phyloP scores from a whole-genome alignment of 208 protist genomes.

The Acanthamoeba rhysodes region DNA sequence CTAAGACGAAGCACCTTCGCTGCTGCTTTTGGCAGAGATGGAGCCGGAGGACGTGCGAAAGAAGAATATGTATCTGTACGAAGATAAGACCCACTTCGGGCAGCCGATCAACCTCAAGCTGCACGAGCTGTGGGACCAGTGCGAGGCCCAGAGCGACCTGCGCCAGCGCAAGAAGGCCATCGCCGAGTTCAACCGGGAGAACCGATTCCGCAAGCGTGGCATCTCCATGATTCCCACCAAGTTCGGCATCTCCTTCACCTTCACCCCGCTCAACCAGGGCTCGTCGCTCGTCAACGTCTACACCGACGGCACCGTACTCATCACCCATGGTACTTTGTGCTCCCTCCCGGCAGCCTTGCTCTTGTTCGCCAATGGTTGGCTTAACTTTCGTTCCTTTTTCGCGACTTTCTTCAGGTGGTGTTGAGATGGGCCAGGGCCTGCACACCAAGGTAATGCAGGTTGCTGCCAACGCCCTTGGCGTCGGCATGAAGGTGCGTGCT shows the following conservation, averaged over 20 bases:
- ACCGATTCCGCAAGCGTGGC: conserved; percentile 93
- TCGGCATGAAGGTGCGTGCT: conserved; percentile 70
- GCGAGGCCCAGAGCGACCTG: not conserved
- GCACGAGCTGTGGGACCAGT: conserved; percentile 81
- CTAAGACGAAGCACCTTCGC: too few species aligned
- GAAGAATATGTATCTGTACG: conserved; percentile 90
- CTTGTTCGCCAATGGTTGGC: too few species aligned
- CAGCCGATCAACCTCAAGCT: conserved; percentile 81
- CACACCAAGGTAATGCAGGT: conserved; percentile 89
- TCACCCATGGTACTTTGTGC: conserved; percentile 88
- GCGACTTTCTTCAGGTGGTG: conserved; percentile 70
- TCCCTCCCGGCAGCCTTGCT: not conserved
- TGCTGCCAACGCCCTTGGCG: conserved; percentile 83
- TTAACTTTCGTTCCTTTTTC: too few species aligned
- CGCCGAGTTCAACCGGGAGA: conserved; percentile 90
- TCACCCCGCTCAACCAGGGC: conserved; percentile 91
- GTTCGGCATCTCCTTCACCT: conserved; percentile 93
- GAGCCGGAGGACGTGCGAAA: conserved; percentile 76
- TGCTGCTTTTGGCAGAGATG: not conserved
- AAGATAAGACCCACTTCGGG: conserved; percentile 86
- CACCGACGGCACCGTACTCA: conserved; percentile 88
- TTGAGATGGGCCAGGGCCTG: conserved; percentile 91
- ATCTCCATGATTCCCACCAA: conserved; percentile 92
- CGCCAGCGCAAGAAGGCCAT: conserved; percentile 68
- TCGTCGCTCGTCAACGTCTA: conserved; percentile 88